phyloP scores from a whole-genome alignment of 257 asterid genomes.

The Solanum tacnaense region DNA sequence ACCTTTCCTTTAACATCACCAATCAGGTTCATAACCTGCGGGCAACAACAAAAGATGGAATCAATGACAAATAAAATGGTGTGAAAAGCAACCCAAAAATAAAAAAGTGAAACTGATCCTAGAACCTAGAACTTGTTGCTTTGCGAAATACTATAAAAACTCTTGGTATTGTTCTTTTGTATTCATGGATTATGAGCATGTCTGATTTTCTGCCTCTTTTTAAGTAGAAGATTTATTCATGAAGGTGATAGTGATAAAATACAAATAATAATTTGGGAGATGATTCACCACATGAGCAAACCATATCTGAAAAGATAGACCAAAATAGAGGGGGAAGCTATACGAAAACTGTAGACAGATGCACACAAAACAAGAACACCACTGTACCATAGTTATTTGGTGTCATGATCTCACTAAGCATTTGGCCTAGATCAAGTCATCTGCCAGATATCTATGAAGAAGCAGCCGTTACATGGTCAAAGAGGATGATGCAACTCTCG shows the following conservation, averaged over 20 bases:
- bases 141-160: neutral
- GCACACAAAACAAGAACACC: neutral
- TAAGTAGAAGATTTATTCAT: neutral
- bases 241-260: neutral
- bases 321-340: neutral
- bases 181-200: neutral
- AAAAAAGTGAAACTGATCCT: neutral
- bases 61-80: neutral
- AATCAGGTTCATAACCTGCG: constrained; percentile 79
- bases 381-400: neutral
- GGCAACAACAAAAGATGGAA: constrained; percentile 1
- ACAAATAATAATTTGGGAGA: neutral
- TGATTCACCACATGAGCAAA: neutral
- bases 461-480: neutral
- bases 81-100: neutral
- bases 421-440: neutral
- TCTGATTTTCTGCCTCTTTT: neutral
- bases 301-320: neutral
- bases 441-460: neutral
- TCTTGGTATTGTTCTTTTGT: neutral
- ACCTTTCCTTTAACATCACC: constrained; percentile 94
- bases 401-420: neutral
- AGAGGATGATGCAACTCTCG: neutral
- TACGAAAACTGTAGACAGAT: neutral
- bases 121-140: neutral